Conservation (phyloP, 2,329 filamentous ascomycete species). For the Bipolaris cookei region DNA sequence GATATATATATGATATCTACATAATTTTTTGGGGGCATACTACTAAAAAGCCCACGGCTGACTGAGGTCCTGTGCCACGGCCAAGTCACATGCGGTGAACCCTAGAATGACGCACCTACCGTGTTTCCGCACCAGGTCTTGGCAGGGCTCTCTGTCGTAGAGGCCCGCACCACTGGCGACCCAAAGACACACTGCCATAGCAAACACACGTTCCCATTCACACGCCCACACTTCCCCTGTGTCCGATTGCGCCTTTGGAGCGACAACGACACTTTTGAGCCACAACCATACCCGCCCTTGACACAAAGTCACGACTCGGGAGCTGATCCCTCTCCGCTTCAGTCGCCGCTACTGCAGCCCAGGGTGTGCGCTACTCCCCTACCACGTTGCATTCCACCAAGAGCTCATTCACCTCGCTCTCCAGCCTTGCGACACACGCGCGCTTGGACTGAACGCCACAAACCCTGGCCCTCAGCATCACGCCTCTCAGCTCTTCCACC, state of each 20-base stretch:
- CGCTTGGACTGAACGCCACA: conserved; percentile 2
- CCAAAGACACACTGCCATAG: conserved; percentile 28
- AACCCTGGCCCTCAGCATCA: conserved; percentile 3
- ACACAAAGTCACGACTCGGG: conserved; percentile 9
- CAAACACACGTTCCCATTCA: conserved; percentile 30
- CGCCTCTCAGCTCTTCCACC: conserved; percentile 1
- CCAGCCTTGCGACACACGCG: conserved; percentile 8
- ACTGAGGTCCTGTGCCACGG: background rate
- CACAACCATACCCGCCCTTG: conserved; percentile 16
- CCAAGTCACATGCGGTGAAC: conserved; percentile 14
- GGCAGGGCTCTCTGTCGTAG: conserved; percentile 9
- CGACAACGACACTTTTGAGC: conserved; percentile 7
- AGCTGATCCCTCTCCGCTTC: conserved; percentile 37
- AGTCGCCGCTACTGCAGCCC: conserved; percentile 33
- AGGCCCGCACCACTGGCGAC: conserved; percentile 19
- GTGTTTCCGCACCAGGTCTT: conserved; percentile 13
- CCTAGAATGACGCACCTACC: conserved; percentile 21
- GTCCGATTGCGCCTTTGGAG: conserved; percentile 3
- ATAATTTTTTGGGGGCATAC: conserved; percentile 7
- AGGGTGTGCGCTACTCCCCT: conserved; percentile 28
- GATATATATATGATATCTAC: conserved; percentile 7
- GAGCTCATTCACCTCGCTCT: conserved; percentile 22
- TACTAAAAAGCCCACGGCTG: conserved; percentile 1
- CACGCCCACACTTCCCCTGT: conserved; percentile 13
- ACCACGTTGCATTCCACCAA: conserved; percentile 36